Conservation (phyloP, 1,284 basidiomycete species). For the Microbotryum scabiosae region DNA sequence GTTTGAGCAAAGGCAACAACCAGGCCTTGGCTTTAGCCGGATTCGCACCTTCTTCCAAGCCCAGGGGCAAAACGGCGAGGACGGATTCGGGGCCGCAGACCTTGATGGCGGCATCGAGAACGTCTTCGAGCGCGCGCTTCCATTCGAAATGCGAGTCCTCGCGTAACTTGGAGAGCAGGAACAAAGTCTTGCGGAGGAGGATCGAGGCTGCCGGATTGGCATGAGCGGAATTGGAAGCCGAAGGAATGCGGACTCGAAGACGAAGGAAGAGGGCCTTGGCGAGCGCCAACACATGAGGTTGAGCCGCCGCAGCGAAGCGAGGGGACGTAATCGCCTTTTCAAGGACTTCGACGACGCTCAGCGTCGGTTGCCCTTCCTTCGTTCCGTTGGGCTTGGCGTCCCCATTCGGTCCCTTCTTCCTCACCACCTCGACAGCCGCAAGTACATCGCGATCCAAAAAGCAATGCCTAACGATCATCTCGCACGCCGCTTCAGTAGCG, state of each 20-base stretch:
- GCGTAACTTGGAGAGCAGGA: conserved; percentile 65
- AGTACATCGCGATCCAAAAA: conserved; percentile 57
- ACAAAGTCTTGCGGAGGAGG: conserved; percentile 65
- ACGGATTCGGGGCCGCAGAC: conserved; percentile 77
- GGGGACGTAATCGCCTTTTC: conserved; percentile 61
- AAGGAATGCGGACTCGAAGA: conserved; percentile 39
- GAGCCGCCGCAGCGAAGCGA: conserved; percentile 62
- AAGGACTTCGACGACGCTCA: conserved; percentile 51
- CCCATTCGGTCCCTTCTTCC: not conserved
- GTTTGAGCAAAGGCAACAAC: conserved; percentile 80
- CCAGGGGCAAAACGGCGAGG: conserved; percentile 69
- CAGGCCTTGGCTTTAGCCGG: conserved; percentile 56
- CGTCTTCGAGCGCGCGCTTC: conserved; percentile 77
- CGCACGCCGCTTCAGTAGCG: conserved; percentile 56
- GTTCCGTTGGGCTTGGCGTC: not conserved
- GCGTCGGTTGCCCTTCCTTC: not conserved
- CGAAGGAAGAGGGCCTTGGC: conserved; percentile 42
- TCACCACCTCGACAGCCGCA: conserved; percentile 44
- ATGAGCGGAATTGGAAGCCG: conserved; percentile 39
- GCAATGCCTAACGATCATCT: conserved; percentile 56
- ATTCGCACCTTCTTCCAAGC: conserved; percentile 40
- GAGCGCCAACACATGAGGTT: conserved; percentile 43
- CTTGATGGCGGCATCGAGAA: conserved; percentile 72
- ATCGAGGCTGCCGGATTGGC: conserved; percentile 60
- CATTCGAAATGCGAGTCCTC: conserved; percentile 76